These are phyloP conservation scores for Beauveria medogensis DNA, from an alignment of 2,329 filamentous ascomycete genomes.

Conservation along the genomic window DNA sequence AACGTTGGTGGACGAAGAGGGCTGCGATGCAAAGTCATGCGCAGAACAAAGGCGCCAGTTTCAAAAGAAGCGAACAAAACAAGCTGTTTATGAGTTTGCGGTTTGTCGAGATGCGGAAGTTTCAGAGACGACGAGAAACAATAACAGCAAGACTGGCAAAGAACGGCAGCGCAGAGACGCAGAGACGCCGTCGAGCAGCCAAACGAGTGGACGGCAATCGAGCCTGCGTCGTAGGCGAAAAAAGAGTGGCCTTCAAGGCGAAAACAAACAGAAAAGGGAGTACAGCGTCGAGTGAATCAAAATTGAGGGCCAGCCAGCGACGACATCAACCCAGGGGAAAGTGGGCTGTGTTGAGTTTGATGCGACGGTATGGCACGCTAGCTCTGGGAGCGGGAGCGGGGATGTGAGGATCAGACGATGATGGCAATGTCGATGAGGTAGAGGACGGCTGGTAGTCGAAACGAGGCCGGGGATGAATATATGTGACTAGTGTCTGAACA, in stretches of 20 bases:
- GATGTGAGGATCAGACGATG: neutral
- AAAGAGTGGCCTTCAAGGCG: neutral
- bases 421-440: neutral
- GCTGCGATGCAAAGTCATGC: neutral
- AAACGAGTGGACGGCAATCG: slow-evolving; percentile 10
- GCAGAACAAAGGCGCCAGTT: neutral
- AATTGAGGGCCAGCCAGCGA: neutral
- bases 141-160: neutral
- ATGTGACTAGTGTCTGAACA: neutral
- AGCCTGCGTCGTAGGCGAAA: neutral
- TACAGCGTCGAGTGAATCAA: slow-evolving; percentile 12
- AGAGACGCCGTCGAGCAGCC: neutral
- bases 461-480: neutral
- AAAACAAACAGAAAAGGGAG: slow-evolving; percentile 5
- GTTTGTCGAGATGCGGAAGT: slow-evolving; percentile 1
- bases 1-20: neutral
- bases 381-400: neutral
- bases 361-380: neutral
- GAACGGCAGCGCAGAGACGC: neutral
- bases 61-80: neutral
- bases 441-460: neutral
- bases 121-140: neutral
- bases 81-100: slow-evolving; percentile 1
- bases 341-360: neutral
- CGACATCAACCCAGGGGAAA: neutral